phyloP scores from a whole-genome alignment of 768 basidiomycete species.

The Leucosporidium scottii region DNA sequence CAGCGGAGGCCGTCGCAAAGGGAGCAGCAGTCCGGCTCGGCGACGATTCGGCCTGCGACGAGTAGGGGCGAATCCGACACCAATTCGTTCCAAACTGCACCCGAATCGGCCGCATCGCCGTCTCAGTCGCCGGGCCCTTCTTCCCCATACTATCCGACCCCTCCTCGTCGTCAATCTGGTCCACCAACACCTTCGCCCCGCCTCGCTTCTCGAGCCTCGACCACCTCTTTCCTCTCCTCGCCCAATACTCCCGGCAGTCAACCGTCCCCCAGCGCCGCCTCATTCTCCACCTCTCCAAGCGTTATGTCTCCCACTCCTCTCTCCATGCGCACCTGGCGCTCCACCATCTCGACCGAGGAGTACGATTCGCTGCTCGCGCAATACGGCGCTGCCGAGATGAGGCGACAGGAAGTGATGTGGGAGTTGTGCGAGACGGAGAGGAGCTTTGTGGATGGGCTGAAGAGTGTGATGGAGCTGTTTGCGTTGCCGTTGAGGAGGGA shows the following conservation, averaged over 20 bases:
- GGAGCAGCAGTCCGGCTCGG: no score
- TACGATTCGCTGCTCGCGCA: slow-evolving; percentile 44
- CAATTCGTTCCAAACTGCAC: no score
- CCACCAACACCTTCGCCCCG: not conserved
- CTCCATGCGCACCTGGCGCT: slow-evolving; percentile 40
- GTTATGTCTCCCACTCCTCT: slow-evolving; percentile 1
- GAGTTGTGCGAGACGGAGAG: slow-evolving; percentile 64
- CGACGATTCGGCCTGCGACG: no score
- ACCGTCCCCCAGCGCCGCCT: no score
- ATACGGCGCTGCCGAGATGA: slow-evolving; percentile 52
- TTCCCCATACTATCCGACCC: not conserved
- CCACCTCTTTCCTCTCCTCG: no score
- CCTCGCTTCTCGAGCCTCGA: no score
- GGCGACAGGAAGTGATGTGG: slow-evolving; percentile 61
- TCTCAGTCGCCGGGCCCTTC: not conserved
- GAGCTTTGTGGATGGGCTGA: slow-evolving; percentile 59
- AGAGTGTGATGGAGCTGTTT: slow-evolving; percentile 62
- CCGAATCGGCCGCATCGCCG: not conserved
- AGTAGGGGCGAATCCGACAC: no score
- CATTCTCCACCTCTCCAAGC: no score
- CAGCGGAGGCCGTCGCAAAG: no score
- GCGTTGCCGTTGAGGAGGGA: slow-evolving; percentile 68
- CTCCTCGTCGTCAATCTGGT: not conserved
- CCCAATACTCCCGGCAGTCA: no score
- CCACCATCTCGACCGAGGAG: slow-evolving; percentile 40